These are phyloP conservation scores for Eragrostis nindensis DNA, from an alignment of 176 grass and related monocot genomes.

Conservation along the genomic window DNA sequence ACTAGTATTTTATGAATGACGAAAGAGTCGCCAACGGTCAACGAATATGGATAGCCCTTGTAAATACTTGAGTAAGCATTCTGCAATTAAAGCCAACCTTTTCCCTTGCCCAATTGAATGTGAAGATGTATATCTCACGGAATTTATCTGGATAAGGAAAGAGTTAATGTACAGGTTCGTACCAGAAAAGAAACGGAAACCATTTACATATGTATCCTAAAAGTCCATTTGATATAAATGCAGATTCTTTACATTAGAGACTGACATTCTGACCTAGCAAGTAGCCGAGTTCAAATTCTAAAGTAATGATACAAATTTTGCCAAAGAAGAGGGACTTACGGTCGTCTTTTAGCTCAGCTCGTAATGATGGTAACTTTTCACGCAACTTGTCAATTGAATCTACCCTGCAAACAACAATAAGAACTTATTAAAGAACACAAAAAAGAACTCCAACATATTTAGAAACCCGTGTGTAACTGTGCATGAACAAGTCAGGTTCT, in stretches of 20 bases:
- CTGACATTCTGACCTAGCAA: conserved; percentile 1
- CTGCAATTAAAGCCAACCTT: conserved; percentile 55
- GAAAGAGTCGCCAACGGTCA: neutral
- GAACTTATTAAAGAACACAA: conserved; percentile 11
- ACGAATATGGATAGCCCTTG: neutral
- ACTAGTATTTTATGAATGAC: conserved; percentile 12
- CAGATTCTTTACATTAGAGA: conserved; percentile 8
- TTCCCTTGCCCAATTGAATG: conserved; percentile 96
- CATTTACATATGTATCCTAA: conserved; percentile 30
- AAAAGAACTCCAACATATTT: conserved; percentile 3
- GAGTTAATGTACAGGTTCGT: conserved; percentile 35
- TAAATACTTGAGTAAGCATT: conserved; percentile 34
- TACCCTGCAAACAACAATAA: conserved; percentile 61
- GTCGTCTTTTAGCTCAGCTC: conserved; percentile 92
- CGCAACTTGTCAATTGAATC: conserved; percentile 90
- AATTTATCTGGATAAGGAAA: conserved; percentile 87
- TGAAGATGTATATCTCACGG: conserved; percentile 97
- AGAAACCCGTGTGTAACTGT: conserved; percentile 2
- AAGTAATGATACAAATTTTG: neutral
- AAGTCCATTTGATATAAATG: neutral
- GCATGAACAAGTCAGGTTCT: conserved; percentile 1
- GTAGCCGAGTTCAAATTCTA: neutral
- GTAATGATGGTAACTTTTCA: conserved; percentile 86
- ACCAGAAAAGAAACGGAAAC: conserved; percentile 30
- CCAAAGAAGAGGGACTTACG: conserved; percentile 51